Evolutionary conservation across 2,329 filamentous ascomycete species (phyloP).

Genomic region (Pseudocercospora crystallina): DNA sequence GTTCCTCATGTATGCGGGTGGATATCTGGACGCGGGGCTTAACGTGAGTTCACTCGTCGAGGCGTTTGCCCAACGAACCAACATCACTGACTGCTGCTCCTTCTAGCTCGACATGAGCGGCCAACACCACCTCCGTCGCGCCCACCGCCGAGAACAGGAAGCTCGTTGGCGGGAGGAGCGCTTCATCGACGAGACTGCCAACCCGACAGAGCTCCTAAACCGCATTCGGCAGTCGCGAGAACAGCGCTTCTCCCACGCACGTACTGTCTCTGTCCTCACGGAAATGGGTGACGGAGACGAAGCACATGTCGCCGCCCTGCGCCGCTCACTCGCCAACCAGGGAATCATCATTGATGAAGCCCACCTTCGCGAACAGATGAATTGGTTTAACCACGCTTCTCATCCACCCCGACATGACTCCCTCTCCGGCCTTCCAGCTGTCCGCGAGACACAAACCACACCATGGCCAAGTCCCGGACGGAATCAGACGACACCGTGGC

Average conservation of each 20-base stretch:
- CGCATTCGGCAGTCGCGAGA: too few species aligned
- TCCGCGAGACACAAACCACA: not conserved
- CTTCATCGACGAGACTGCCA: too few species aligned
- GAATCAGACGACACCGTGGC: not conserved
- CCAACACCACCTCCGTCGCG: too few species aligned
- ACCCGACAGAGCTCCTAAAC: too few species aligned
- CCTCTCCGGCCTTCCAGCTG: not conserved
- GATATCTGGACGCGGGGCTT: conserved; percentile 5
- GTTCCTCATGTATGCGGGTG: not conserved
- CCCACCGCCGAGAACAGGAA: too few species aligned
- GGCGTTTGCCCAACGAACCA: too few species aligned
- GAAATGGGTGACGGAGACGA: conserved; percentile 13
- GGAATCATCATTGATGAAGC: conserved; percentile 9
- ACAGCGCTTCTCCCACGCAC: too few species aligned
- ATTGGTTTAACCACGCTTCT: not conserved
- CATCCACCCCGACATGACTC: not conserved
- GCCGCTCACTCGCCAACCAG: not conserved
- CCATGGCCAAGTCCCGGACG: not conserved
- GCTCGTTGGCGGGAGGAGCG: too few species aligned
- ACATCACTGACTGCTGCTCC: too few species aligned
- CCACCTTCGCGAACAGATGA: conserved; percentile 5
- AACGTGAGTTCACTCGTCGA: conserved; percentile 2
- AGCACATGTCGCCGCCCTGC: conserved; percentile 1
- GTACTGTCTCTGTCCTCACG: conserved; percentile 4
- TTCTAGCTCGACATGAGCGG: too few species aligned